Base-by-base conservation (phyloP, 768 basidiomycete species). In the Pulveroboletus sp. region DNA sequence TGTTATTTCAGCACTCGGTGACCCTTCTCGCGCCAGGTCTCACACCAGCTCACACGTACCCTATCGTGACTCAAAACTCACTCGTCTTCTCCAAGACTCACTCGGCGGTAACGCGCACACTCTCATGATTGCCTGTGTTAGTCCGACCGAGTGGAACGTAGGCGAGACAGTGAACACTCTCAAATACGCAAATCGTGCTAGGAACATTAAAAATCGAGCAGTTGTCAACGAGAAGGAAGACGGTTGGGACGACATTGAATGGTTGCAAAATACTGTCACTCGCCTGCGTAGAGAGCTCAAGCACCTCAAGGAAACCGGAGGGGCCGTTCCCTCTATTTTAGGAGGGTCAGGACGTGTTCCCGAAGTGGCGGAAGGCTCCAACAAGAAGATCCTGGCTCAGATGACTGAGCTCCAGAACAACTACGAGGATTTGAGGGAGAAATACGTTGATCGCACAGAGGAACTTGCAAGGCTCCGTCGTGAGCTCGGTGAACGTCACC, bases 71-170 rank as follows among this genome's bases (percentile, higher is more conserved):
- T 97, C 94, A 11, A 99, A 98, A 69, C 86, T 98, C 60, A 98
- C 95, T 5, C 87, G 95, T 33, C 66, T 68, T 30, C 59, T 67
- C 31, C 66, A 67, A 84, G 94, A 97, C 67, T 95, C 93, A 9
- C 80, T 99, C 10, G 96, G 96, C 33, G 96, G 96, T 39, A 99
- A 98, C 70, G 87, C 95, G 1, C 89, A 95, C 60, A 98, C 96
- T 10, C 83, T 97, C 58, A 99, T 99, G 96, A 92, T 99, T 55
- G 96, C 96, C 15, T 99, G 95, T 66, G 90, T 96, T 54, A 94
- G 92, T 59, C 88, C 92, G 12, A 90, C 92, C 1, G 96, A 99
- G 69, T 95, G 83, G 83, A 99, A 99, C 67, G 79, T 88, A 3
- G 84, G 77, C 52, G 96, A 99, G 71, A 99, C 96, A 0, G 76